Evolutionary conservation across 179 eudicot species (phyloP).

Genomic region (Vitellaria paradoxa): DNA sequence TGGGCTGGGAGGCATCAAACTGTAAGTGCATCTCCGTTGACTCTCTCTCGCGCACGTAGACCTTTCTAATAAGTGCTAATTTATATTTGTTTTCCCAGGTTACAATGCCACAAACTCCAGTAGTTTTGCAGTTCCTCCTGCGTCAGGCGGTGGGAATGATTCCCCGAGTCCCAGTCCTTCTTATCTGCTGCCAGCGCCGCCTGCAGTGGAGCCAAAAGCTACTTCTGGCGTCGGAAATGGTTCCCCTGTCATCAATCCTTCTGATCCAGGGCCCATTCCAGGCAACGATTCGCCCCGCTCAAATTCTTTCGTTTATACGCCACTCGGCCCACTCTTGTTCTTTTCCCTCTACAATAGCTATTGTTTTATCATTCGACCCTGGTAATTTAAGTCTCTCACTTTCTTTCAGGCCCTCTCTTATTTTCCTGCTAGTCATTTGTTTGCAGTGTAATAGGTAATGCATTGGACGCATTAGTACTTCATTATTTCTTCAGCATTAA

Average conservation of each 20-base stretch:
- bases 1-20: slow-evolving; percentile 80
- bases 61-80: not conserved
- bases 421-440: not conserved
- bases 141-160: slow-evolving; percentile 21
- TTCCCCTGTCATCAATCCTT: too few relatives aligned
- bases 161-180: slow-evolving; percentile 22
- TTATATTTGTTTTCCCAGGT: slow-evolving; percentile 34
- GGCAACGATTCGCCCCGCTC: slow-evolving; percentile 13
- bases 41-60: not conserved
- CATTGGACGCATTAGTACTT: not conserved
- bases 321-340: not conserved
- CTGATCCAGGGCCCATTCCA: not conserved
- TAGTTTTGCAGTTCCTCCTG: slow-evolving; percentile 41
- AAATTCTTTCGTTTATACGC: not conserved
- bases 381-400: not conserved
- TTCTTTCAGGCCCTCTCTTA: not conserved
- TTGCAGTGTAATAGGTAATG: not conserved
- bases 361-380: not conserved
- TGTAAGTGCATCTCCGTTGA: slow-evolving; percentile 37
- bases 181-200: too few relatives aligned
- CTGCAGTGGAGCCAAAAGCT: too few relatives aligned
- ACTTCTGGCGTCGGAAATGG: too few relatives aligned
- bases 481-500: not conserved
- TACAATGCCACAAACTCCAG: slow-evolving; percentile 39
- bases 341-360: not conserved